Conservation (phyloP, 306 rosid genomes). For the Vigna trinervia region DNA sequence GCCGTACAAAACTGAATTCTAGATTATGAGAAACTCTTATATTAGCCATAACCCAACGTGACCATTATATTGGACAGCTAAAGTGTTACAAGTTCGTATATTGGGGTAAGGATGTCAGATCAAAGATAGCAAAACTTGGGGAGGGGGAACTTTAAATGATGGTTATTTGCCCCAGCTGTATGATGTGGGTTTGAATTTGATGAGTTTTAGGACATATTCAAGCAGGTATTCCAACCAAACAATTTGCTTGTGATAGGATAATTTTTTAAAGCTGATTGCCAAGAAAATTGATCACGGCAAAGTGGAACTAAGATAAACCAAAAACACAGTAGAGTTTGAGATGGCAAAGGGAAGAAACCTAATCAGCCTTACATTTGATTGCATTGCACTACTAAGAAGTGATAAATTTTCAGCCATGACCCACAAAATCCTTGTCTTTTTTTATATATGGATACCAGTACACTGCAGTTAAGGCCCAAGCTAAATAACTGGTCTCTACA, state of each 20-base stretch:
- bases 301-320: not conserved
- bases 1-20: not conserved
- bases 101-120: not conserved
- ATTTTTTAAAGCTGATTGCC: not conserved
- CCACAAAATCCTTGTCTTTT: not conserved
- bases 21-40: not conserved
- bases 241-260: not conserved
- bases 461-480: not conserved
- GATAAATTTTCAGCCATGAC: not conserved
- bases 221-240: not conserved
- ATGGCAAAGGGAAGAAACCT: conserved; percentile 15
- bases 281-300: not conserved
- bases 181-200: not conserved
- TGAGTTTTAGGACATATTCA: not conserved
- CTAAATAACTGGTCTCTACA: not conserved
- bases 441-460: not conserved
- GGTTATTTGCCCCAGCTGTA: not conserved
- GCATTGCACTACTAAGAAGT: conserved; percentile 1
- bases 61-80: not conserved
- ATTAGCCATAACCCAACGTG: not conserved
- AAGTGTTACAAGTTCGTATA: conserved; percentile 21
- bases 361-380: conserved; percentile 1
- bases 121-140: conserved; percentile 15
- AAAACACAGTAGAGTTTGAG: not conserved
- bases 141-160: not conserved